A percentile compares a stretch with the other conserved stretches of the same genome.
These are phyloP conservation scores for Pleurotus citrinopileatus DNA, from an alignment of 768 basidiomycete species.

Conservation along the genomic window DNA sequence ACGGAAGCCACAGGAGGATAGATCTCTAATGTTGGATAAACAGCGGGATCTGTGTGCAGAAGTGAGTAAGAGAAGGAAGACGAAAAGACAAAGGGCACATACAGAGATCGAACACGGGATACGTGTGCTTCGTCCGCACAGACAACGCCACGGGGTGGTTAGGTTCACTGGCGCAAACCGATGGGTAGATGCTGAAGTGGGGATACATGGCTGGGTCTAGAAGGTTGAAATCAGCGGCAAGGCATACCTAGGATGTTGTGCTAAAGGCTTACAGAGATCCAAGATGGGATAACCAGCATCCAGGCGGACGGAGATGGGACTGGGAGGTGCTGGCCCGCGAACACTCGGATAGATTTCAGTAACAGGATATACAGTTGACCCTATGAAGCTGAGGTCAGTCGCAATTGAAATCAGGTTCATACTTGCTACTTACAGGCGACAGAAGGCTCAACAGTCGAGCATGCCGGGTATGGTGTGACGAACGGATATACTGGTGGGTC, in stretches of 20 bases:
- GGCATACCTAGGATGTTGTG: background rate
- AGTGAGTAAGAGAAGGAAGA: slow-evolving; percentile 12
- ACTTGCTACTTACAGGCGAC: background rate
- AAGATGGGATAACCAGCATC: slow-evolving; percentile 22
- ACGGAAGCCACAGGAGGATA: slow-evolving; percentile 23
- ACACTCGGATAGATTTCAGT: slow-evolving; percentile 31
- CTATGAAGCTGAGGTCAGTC: slow-evolving; percentile 11
- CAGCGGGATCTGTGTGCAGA: slow-evolving; percentile 19
- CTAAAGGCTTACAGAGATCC: slow-evolving; percentile 19
- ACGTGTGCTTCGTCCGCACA: slow-evolving; percentile 16
- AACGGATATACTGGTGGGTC: slow-evolving; percentile 37
- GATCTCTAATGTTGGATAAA: slow-evolving; percentile 29
- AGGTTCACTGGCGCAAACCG: background rate
- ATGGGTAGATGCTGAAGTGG: slow-evolving; percentile 12
- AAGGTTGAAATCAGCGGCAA: background rate
- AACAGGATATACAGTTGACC: slow-evolving; percentile 26
- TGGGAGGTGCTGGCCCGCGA: background rate
- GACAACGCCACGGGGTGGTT: slow-evolving; percentile 4
- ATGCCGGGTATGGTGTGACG: slow-evolving; percentile 17
- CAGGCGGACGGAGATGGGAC: background rate
- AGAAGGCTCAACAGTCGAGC: no score
- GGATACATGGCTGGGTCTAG: slow-evolving; percentile 19
- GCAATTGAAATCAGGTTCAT: background rate
- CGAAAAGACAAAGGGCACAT: slow-evolving; percentile 13
- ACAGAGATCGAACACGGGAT: slow-evolving; percentile 34